Conservation (phyloP, 352 stramenopile species). For the Pythium phragmiticola region DNA sequence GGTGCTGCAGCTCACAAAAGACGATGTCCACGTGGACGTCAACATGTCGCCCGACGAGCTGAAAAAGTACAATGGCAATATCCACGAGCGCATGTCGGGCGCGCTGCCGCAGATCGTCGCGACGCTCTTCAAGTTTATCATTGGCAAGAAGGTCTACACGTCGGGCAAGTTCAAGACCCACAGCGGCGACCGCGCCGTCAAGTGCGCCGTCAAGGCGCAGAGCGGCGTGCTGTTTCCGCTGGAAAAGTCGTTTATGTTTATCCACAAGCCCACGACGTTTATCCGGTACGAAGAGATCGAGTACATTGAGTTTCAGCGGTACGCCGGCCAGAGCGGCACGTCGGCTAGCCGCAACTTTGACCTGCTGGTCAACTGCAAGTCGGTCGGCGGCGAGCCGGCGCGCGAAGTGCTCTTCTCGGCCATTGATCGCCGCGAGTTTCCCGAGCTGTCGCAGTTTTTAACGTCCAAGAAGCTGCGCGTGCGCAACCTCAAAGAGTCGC, state of each 20-base stretch:
- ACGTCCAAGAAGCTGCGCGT: slow-evolving; percentile 94
- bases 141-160: slow-evolving; percentile 97
- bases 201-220: slow-evolving; percentile 93
- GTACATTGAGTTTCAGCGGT: slow-evolving; percentile 98
- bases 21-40: slow-evolving; percentile 88
- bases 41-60: slow-evolving; percentile 97
- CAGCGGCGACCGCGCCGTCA: slow-evolving; percentile 84
- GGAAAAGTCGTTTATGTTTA: slow-evolving; percentile 99
- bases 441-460: slow-evolving; percentile 94
- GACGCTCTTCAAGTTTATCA: slow-evolving; percentile 97
- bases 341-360: slow-evolving; percentile 96
- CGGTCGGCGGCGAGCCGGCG: slow-evolving; percentile 72
- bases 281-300: slow-evolving; percentile 99
- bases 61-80: slow-evolving; percentile 96
- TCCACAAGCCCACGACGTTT: slow-evolving; percentile 98
- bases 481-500: slow-evolving; percentile 90
- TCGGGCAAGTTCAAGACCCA: slow-evolving; percentile 90
- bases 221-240: slow-evolving; percentile 97
- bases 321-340: slow-evolving; percentile 87
- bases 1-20: slow-evolving; percentile 94
- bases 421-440: slow-evolving; percentile 96
- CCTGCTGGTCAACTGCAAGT: slow-evolving; percentile 91
- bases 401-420: slow-evolving; percentile 94
- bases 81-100: slow-evolving; percentile 95
- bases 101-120: slow-evolving; percentile 97